Conservation (phyloP, 2,329 filamentous ascomycete species). For the Colletotrichum sp. region DNA sequence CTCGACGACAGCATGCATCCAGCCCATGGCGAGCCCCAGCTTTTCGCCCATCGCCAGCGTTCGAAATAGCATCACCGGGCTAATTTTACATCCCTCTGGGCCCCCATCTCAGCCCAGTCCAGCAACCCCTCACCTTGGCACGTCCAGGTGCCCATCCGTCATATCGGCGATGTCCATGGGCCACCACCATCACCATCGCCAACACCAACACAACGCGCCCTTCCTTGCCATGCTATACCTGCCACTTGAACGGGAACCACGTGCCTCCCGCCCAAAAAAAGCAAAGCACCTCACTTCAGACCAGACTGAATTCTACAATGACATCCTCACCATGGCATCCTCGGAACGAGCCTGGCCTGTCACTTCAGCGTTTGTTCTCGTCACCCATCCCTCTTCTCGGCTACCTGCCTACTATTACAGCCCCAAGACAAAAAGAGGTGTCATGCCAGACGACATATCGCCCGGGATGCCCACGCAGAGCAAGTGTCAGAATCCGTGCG, state of each 20-base stretch:
- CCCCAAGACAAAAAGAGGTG: background rate
- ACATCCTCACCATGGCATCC: background rate
- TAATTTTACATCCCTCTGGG: slow-evolving; percentile 5
- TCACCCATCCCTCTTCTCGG: background rate
- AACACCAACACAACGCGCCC: background rate
- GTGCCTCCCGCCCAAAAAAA: background rate
- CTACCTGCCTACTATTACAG: background rate
- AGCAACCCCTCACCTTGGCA: background rate
- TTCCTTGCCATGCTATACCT: background rate
- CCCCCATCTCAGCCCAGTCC: background rate
- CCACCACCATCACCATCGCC: background rate
- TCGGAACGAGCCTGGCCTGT: background rate
- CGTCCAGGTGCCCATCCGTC: background rate
- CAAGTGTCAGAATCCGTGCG: background rate
- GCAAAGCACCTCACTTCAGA: background rate
- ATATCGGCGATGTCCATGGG: background rate
- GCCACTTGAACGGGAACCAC: background rate
- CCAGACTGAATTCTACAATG: background rate
- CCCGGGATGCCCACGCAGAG: background rate
- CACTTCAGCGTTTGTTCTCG: background rate
- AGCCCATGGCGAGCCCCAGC: background rate
- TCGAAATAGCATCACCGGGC: slow-evolving; percentile 16
- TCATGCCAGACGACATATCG: background rate
- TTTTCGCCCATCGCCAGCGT: background rate
- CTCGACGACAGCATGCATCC: background rate